Evolutionary conservation across 2,329 filamentous ascomycete species (phyloP).

Genomic region (Aureobasidium uvarum): DNA sequence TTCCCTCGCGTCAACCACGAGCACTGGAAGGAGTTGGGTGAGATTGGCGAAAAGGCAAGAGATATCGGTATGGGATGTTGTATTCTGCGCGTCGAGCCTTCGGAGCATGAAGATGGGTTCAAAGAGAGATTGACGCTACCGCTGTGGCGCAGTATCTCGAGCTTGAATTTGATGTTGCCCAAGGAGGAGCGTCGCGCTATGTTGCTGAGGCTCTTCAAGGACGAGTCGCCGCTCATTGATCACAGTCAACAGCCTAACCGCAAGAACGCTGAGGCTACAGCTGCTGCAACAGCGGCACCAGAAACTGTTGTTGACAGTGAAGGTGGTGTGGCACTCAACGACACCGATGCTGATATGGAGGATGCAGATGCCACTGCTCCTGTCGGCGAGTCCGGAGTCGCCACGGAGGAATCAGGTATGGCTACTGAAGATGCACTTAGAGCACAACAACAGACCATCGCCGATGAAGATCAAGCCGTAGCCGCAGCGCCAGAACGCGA

Average conservation of each 20-base stretch:
- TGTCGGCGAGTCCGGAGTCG: conserved; percentile 31
- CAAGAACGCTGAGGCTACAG: neutral
- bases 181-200: conserved; percentile 94
- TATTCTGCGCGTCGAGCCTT: conserved; percentile 76
- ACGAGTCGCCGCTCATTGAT: conserved; percentile 79
- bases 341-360: conserved; percentile 38
- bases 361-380: conserved; percentile 29
- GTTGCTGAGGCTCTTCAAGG: conserved; percentile 87
- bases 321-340: conserved; percentile 29
- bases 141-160: conserved; percentile 89
- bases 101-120: conserved; percentile 50
- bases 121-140: conserved; percentile 82
- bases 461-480: conserved; percentile 37
- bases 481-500: conserved; percentile 47
- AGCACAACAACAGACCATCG: conserved; percentile 44
- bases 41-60: conserved; percentile 80
- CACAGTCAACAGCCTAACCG: conserved; percentile 40
- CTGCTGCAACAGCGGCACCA: conserved; percentile 31
- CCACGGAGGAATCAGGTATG: conserved; percentile 41
- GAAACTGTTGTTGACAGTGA: conserved; percentile 34
- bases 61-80: conserved; percentile 88
- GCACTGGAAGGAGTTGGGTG: conserved; percentile 72
- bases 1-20: conserved; percentile 82
- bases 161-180: conserved; percentile 93
- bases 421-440: conserved; percentile 43